Evolutionary conservation across 208 protist species (phyloP), one percentile per base, ranked within the genome.

Genomic region (Phytomonas francai): DNA sequence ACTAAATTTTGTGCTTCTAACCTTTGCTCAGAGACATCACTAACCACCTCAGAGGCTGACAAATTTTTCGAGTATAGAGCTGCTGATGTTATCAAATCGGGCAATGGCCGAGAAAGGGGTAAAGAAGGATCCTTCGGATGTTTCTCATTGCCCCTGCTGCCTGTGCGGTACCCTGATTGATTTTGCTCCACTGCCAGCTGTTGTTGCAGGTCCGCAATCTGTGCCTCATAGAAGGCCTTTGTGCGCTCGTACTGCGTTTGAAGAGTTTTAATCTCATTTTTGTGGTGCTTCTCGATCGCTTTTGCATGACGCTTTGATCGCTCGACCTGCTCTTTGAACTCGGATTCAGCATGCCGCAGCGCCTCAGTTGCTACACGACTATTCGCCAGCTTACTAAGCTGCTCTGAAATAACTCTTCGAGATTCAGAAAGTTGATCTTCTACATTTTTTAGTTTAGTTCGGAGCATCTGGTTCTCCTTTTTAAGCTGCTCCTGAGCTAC

Each of bases 141-240:
- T 14, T 45, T 65, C 8, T 31, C 71, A 65, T 61, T 73, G 22
- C 63, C 58, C 30, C 34, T 73, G 59, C 28, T 29, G 45, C 36
- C 39, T 45, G 39, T 39, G 39, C 30, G 70, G 11, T 62, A 49
- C 51, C 67, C 33, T n/a, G 70, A 61, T 29, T 76, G 78, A 8
- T 36, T 70, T 36, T 77, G 60, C 71, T 86, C 80, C 1, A 64
- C 67, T n/a, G 77, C 58, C 31, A 94, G 73, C 76, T 94, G 86
- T 14, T 78, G 78, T 19, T 81, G 77, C 49, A 89, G 74, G 74
- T 94, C 89, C 2, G 84, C 82, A 56, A 94, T 70, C 74, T 92
- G 82, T 11, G 80, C 66, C 57, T 94, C 89, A 68, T 88, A 91
- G 29, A 84, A 81, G 14, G 79, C 78, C 54, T 85, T 84, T 63